Evolutionary conservation across 805 yeast species (phyloP).

Genomic region (Wickerhamiella brachini): DNA sequence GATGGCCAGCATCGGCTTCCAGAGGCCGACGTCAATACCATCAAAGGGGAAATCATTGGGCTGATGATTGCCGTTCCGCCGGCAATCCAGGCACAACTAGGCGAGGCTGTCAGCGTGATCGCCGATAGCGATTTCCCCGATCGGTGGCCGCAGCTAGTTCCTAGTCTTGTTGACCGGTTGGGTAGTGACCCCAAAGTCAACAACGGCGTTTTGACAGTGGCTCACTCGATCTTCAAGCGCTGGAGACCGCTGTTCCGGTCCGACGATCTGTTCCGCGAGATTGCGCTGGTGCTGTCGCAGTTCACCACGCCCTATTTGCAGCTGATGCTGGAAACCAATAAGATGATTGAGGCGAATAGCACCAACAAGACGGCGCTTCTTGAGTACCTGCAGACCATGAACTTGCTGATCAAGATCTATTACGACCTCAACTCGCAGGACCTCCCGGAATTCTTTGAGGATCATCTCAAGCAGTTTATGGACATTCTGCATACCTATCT

Average conservation of each 20-base stretch:
- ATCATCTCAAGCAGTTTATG: slow-evolving; percentile 67
- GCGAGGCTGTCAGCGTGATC: slow-evolving; percentile 82
- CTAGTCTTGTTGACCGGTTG: slow-evolving; percentile 49
- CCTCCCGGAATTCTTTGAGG: slow-evolving; percentile 96
- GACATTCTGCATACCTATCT: slow-evolving; percentile 69
- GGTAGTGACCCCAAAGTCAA: slow-evolving; percentile 48
- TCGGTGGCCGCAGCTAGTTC: slow-evolving; percentile 57
- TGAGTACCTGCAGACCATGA: slow-evolving; percentile 28
- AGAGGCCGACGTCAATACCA: slow-evolving; percentile 43
- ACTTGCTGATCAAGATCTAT: slow-evolving; percentile 65
- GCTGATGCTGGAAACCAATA: slow-evolving; percentile 52
- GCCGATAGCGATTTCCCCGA: slow-evolving; percentile 96
- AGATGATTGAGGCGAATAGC: slow-evolving; percentile 36
- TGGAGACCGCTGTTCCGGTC: slow-evolving; percentile 94
- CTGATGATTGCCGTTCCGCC: slow-evolving; percentile 69
- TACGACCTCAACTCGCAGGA: slow-evolving; percentile 95
- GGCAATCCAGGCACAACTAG: slow-evolving; percentile 72
- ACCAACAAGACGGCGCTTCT: slow-evolving; percentile 37
- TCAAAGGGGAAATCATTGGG: slow-evolving; percentile 68
- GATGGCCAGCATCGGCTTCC: slow-evolving; percentile 64
- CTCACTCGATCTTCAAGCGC: slow-evolving; percentile 89
- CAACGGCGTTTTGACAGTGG: slow-evolving; percentile 78
- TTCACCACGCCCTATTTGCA: slow-evolving; percentile 68
- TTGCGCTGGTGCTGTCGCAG: slow-evolving; percentile 70
- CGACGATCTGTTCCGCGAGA: slow-evolving; percentile 78